A percentile compares a stretch with the other conserved stretches of the same genome.
These are phyloP conservation scores for Cystofilobasidium ferigula DNA, from an alignment of 768 basidiomycete species.

Conservation along the genomic window DNA sequence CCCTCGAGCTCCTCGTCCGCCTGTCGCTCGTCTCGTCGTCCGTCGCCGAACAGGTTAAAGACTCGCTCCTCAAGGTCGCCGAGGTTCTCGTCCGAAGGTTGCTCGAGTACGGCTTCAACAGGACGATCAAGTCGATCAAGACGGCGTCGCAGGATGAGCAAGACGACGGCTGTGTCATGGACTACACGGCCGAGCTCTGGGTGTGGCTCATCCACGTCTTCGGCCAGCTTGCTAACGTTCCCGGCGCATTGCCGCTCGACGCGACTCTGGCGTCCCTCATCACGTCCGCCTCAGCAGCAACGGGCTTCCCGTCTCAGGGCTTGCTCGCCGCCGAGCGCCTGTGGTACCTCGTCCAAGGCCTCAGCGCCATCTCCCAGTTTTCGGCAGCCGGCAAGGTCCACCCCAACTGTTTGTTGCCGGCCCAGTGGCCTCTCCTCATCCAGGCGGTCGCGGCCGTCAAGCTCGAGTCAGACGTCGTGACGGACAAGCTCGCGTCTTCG, in stretches of 20 bases:
- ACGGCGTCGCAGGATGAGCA: constrained; percentile 31
- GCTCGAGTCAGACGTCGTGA: constrained; percentile 43
- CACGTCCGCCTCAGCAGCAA: background rate
- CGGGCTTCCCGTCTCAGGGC: constrained; percentile 24
- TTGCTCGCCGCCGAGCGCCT: constrained; percentile 47
- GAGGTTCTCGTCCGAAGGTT: constrained; percentile 45
- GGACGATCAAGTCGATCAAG: constrained; percentile 43
- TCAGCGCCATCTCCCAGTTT: constrained; percentile 71
- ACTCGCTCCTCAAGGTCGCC: constrained; percentile 1
- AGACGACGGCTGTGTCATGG: constrained; percentile 39
- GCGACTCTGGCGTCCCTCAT: constrained; percentile 12
- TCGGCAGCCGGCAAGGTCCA: constrained; percentile 47
- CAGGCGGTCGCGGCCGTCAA: constrained; percentile 52
- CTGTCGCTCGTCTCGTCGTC: constrained; percentile 7
- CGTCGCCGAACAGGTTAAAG: background rate
- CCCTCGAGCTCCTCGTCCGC: constrained; percentile 46
- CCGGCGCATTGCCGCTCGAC: background rate
- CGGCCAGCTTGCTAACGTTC: background rate
- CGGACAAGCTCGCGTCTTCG: constrained; percentile 33
- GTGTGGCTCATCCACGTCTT: constrained; percentile 43
- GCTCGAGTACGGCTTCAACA: constrained; percentile 47
- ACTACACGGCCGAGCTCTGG: constrained; percentile 59
- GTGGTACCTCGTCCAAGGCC: constrained; percentile 60
- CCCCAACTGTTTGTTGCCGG: constrained; percentile 41
- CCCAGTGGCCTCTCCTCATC: constrained; percentile 58